Evolutionary conservation across 352 stramenopile genomes (phyloP), one percentile per base, ranked within the genome.

Genomic region (Phytophthora niederhauseri): DNA sequence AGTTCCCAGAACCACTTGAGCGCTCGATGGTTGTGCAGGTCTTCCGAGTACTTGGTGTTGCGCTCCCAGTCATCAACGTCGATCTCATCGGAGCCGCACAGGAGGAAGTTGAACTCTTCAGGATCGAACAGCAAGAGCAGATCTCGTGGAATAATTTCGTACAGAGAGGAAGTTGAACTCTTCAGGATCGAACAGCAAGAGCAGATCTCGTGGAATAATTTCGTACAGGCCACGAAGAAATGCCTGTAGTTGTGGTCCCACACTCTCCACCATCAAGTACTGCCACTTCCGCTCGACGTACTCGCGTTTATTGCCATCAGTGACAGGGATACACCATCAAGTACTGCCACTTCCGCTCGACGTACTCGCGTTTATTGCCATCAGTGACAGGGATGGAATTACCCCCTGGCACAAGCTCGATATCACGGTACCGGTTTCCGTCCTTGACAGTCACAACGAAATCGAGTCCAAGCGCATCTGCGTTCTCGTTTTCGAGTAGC

Each of bases 121-220:
- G 97, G 97, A 63, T 99, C 96, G 75, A 99, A 98, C 5, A 98
- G 73, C 19, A 95, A 89, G 11, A 99, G 73, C 7, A 98, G 70
- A 5, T 95, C 78, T 45, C 93, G 81, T 2, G 97, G 97, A 52
- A 99, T 83, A 14, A 99, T 89, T n/a, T n/a, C n/a, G n/a, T n/a
- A n/a, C n/a, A n/a, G n/a, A n/a, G 2, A 99, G 55, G 38, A 98
- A 82, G 67, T 99, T 95, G 3, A 99, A 78, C 74, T 99, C 95
- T 69, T 98, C 93, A 30, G 97, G 97, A 63, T 99, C 96, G 75
- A 99, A 98, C 5, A 98, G 73, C 19, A 95, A 89, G 11, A 99
- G 73, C 7, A 98, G 70, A 5, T 95, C 78, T 45, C 93, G 81
- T 2, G 97, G 97, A 52, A 99, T 83, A 14, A 99, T 89, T 58